A percentile compares a stretch with the other conserved stretches of the same genome.
phyloP scores from a whole-genome alignment of 345 rosid species.

The Diplotaxis tenuifolia region DNA sequence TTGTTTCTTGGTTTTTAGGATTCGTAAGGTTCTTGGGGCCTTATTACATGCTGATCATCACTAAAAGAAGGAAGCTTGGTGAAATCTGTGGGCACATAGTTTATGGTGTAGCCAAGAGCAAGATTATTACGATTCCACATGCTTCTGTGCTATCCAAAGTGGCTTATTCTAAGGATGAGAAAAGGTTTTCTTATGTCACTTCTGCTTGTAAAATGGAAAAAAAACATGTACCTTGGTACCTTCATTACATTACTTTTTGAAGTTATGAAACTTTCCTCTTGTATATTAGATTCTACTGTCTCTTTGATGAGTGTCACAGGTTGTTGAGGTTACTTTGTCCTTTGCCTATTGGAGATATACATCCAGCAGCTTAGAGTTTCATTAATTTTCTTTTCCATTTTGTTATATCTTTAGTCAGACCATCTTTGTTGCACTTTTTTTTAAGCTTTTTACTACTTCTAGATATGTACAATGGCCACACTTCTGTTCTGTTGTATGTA shows the following conservation, averaged over 20 bases:
- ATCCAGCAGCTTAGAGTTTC: conserved; percentile 32
- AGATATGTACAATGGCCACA: conserved; percentile 57
- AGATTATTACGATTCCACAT: conserved; percentile 68
- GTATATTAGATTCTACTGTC: conserved; percentile 48
- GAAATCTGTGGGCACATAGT: conserved; percentile 71
- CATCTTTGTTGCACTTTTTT: conserved; percentile 41
- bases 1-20: conserved; percentile 49
- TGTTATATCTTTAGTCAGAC: conserved; percentile 28
- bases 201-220: conserved; percentile 77
- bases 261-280: conserved; percentile 31
- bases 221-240: conserved; percentile 53
- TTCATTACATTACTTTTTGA: conserved; percentile 37
- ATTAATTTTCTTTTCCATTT: conserved; percentile 23
- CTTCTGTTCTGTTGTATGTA: conserved; percentile 59
- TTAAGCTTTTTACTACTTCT: conserved; percentile 43
- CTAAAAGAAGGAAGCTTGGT: conserved; percentile 87
- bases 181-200: conserved; percentile 96
- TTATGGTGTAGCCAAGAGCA: conserved; percentile 67
- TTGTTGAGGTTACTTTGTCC: conserved; percentile 44
- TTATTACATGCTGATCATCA: conserved; percentile 85
- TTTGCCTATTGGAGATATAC: conserved; percentile 19
- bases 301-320: conserved; percentile 41
- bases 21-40: conserved; percentile 92
- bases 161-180: conserved; percentile 92
- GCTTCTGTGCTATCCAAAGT: conserved; percentile 67